These are phyloP conservation scores for Lepidium aucheri DNA, from an alignment of 345 rosid species.

Conservation along the genomic window DNA sequence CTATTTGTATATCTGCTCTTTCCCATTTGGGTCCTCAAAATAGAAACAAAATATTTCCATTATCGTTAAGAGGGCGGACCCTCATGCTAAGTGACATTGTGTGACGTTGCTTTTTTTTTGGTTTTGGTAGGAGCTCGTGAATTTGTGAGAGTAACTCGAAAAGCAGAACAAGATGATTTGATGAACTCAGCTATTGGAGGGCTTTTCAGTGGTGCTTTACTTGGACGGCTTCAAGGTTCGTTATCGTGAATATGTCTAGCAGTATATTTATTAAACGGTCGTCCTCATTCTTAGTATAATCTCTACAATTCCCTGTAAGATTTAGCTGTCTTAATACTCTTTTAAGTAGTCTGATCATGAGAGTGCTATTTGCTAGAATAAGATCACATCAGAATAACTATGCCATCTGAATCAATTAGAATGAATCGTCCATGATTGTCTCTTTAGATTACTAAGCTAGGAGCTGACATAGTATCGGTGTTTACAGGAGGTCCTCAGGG, in stretches of 20 bases:
- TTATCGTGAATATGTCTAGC: not conserved
- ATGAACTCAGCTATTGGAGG: conserved; percentile 74
- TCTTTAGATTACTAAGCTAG: not conserved
- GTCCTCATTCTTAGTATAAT: not conserved
- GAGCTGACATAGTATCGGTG: not conserved
- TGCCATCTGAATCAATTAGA: not conserved
- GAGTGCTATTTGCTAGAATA: not conserved
- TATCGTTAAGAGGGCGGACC: not conserved
- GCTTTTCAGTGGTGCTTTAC: conserved; percentile 69
- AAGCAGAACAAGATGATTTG: conserved; percentile 59
- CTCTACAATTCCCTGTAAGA: not conserved
- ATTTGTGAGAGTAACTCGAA: conserved; percentile 57
- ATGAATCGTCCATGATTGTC: not conserved
- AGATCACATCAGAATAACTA: not conserved
- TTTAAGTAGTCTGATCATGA: not conserved
- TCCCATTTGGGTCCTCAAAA: not conserved
- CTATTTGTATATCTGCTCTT: not conserved
- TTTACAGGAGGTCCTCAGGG: conserved; percentile 67
- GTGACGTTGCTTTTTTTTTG: not conserved
- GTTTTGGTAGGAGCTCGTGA: conserved; percentile 66
- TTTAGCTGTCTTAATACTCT: not conserved
- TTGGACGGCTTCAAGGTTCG: conserved; percentile 81
- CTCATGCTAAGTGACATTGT: not conserved
- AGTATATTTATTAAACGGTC: conserved; percentile 1
- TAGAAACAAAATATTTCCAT: not conserved